Percentiles rank a stretch among this genome's conserved stretches.
These are phyloP conservation scores for Talaromyces sp. DNA, from an alignment of 2,329 filamentous ascomycete genomes.

Conservation along the genomic window DNA sequence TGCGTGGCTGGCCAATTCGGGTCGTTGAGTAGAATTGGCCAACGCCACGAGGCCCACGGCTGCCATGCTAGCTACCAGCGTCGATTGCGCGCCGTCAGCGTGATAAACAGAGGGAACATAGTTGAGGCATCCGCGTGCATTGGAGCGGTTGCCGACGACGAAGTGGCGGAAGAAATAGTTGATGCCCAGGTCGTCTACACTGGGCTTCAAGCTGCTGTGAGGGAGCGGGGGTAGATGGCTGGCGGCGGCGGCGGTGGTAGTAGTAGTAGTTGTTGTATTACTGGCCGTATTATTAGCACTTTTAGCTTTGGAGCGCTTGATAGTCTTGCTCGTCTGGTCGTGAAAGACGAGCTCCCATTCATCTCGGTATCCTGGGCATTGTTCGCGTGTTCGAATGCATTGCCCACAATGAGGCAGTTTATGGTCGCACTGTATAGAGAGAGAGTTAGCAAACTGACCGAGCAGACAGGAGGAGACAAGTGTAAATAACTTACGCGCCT, in stretches of 20 bases:
- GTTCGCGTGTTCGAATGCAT: conserved; percentile 16
- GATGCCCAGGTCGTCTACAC: conserved; percentile 19
- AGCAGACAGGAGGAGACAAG: neutral
- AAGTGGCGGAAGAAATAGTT: conserved; percentile 23
- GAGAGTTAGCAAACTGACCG: neutral
- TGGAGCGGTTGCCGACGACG: conserved; percentile 13
- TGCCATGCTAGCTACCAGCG: conserved; percentile 21
- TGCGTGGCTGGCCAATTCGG: conserved; percentile 17
- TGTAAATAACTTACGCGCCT: neutral
- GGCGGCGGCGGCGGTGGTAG: neutral
- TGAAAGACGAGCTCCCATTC: conserved; percentile 21
- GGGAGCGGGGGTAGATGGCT: neutral
- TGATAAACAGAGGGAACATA: conserved; percentile 17
- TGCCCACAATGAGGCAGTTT: conserved; percentile 11
- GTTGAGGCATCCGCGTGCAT: conserved; percentile 20
- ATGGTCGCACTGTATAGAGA: conserved; percentile 4
- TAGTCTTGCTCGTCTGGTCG: conserved; percentile 15
- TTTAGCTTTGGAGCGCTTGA: conserved; percentile 8
- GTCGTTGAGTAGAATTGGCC: conserved; percentile 19
- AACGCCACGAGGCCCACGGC: conserved; percentile 24
- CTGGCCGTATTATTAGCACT: neutral
- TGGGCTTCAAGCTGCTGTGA: neutral
- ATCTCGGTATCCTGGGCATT: conserved; percentile 21
- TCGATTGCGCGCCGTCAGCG: conserved; percentile 16
- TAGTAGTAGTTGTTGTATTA: neutral